Evolutionary conservation across 2,329 filamentous ascomycete genomes (phyloP), one percentile per base, ranked within the genome.

Genomic region (Knoxdaviesia capensis): DNA sequence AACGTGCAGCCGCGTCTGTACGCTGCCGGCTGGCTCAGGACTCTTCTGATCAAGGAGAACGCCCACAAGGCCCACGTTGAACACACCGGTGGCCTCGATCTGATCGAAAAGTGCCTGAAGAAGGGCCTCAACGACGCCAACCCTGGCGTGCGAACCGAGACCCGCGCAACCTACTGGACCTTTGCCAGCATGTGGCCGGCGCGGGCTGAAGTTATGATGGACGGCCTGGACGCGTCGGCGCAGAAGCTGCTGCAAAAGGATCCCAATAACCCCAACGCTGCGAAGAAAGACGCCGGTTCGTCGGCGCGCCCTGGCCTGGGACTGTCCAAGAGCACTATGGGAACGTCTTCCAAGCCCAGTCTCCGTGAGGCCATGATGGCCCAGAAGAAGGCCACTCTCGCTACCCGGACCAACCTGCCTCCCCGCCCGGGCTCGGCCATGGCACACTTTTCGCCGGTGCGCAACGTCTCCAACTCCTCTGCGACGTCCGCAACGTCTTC

Each of bases 81-180:
- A 55, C 84, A 92, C 53, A 72, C 73, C 1, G 87, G 86, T 36
- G 84, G 86, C 4, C 60, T 93, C 20, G 86, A 94, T 8, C 53
- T 84, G 31, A 71, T 93, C 9, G 85, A 93, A 49, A 93, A 92
- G 58, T 84, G 80, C 49, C 74, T 98, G 53, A 86, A 80, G 57
- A 92, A 86, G 55, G 83, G 88, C 1, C 68, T 98, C n/a, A 68
- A 68, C 28, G 90, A 98, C 62, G 69, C 88, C 8, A 94, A 96
- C 53, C 86, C 87, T 6, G 81, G 79, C 31, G 88, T 96, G 38
- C 75, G 90, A 51, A 86, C 94, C 58, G 78, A 75, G 48, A 88
- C 82, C 68, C 75, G 90, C 50, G 71, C 74, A 34, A 83, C 85
- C 0, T 98, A 83, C 57, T 98, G 90, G 90, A 65, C 66, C 0